Evolutionary conservation across 768 basidiomycete genomes (phyloP).

Genomic region (Lentinula aciculospora): DNA sequence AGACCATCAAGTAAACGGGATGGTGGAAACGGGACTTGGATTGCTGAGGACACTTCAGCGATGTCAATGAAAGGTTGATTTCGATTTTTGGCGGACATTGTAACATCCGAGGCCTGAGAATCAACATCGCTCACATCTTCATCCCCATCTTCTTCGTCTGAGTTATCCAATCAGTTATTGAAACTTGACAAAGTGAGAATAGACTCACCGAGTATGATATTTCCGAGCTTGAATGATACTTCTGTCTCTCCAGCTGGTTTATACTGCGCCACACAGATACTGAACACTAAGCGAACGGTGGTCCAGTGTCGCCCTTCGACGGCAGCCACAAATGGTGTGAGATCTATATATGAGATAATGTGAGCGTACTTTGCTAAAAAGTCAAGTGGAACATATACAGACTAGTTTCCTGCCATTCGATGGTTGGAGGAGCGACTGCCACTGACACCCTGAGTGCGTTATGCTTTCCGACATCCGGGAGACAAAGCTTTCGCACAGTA

Average conservation of each 20-base stretch:
- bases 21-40: slow-evolving; percentile 36
- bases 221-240: slow-evolving; percentile 24
- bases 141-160: slow-evolving; percentile 6
- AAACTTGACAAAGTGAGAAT: not conserved
- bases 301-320: slow-evolving; percentile 45
- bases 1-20: slow-evolving; percentile 24
- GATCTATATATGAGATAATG: slow-evolving; percentile 23
- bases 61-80: slow-evolving; percentile 45
- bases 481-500: slow-evolving; percentile 45
- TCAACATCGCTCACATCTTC: slow-evolving; percentile 27
- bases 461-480: slow-evolving; percentile 26
- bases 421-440: not conserved
- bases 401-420: not conserved
- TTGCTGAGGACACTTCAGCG: slow-evolving; percentile 38
- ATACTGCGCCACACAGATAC: slow-evolving; percentile 52
- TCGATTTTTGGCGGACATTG: slow-evolving; percentile 26
- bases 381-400: not conserved
- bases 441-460: not conserved
- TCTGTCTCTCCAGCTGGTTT: slow-evolving; percentile 24
- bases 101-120: slow-evolving; percentile 36
- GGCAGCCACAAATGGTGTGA: slow-evolving; percentile 46
- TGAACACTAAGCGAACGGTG: slow-evolving; percentile 53
- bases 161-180: not conserved
- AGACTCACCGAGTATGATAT: slow-evolving; percentile 28
- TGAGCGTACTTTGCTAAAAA: not conserved